Evolutionary conservation across 139 green algal species (phyloP), one percentile per base, ranked within the genome.

Genomic region (Pleodorina starrii): DNA sequence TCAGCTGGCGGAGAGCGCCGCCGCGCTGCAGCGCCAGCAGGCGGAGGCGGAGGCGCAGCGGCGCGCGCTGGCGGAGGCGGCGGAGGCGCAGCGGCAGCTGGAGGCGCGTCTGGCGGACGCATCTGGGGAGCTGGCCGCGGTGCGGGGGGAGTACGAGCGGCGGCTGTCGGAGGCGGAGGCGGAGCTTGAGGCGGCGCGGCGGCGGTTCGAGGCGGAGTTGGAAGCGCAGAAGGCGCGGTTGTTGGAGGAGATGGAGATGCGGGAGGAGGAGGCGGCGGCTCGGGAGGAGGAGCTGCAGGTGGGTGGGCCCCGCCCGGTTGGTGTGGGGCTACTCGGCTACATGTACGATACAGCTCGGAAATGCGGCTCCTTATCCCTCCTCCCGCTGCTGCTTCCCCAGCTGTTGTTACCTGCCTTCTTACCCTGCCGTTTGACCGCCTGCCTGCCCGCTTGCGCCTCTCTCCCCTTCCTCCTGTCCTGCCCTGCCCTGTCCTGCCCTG

Each of bases 121-220:
- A 27, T 40, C 3, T 6, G 27, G 21, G 10, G 59, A 73, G 35
- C 82, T 48, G 44, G 44, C 44, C 17, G 63, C 43, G 43, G 66
- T 32, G 32, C 80, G 40, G 25, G 5, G 10, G 57, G 59, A 57
- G 27, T 60, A 86, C n/a, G 82, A 57, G 25, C 25, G 23, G 1
- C 27, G 44, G 32, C 32, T 80, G 44, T 42, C 66, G 82, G 63
- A 6, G 27, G 82, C 66, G 19, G 63, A 42, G 82, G 63, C n/a
- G 32, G 82, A 79, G 60, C 60, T 87, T 59, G 60, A 23, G 17
- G 29, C 4, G 32, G 51, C 42, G 14, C 60, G 81, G 38, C 60
- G n/a, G 81, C 29, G n/a, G 29, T 77, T 44, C n/a, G 81, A 87
- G 81, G 42, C 81, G 29, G 40, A 38, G 0, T 57, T 87, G 60